Conservation (phyloP, 176 grass and related monocot species). For the Pharus latifolius region DNA sequence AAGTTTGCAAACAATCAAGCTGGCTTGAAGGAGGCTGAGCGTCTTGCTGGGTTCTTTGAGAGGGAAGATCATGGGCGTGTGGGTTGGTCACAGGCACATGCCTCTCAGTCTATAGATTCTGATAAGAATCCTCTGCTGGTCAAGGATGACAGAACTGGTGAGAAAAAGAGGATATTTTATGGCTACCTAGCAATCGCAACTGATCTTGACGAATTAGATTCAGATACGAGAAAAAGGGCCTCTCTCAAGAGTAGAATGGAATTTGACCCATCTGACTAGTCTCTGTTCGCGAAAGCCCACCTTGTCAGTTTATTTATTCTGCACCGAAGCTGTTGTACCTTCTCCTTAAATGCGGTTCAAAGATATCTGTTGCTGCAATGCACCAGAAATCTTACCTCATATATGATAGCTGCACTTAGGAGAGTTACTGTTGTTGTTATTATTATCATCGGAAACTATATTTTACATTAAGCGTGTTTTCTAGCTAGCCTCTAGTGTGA, state of each 20-base stretch:
- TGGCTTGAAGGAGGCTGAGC: constrained; percentile 84
- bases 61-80: constrained; percentile 64
- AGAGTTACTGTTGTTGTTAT: background rate
- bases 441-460: background rate
- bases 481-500: background rate
- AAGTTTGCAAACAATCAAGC: constrained; percentile 59
- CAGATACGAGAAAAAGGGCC: constrained; percentile 75
- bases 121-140: constrained; percentile 71
- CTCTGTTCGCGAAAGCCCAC: background rate
- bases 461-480: constrained; percentile 1
- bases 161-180: constrained; percentile 84
- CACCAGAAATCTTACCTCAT: background rate
- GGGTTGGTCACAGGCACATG: constrained; percentile 50
- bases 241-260: constrained; percentile 81
- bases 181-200: constrained; percentile 70
- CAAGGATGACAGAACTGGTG: constrained; percentile 65
- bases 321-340: background rate
- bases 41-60: constrained; percentile 60
- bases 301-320: constrained; percentile 14
- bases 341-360: background rate
- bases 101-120: constrained; percentile 37
- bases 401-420: constrained; percentile 15
- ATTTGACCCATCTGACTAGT: constrained; percentile 69
- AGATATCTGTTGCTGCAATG: constrained; percentile 8
- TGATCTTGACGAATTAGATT: constrained; percentile 67